Evolutionary conservation across 2,329 filamentous ascomycete species (phyloP), one percentile per base, ranked within the genome.

Genomic region (Chaetomium globosum): DNA sequence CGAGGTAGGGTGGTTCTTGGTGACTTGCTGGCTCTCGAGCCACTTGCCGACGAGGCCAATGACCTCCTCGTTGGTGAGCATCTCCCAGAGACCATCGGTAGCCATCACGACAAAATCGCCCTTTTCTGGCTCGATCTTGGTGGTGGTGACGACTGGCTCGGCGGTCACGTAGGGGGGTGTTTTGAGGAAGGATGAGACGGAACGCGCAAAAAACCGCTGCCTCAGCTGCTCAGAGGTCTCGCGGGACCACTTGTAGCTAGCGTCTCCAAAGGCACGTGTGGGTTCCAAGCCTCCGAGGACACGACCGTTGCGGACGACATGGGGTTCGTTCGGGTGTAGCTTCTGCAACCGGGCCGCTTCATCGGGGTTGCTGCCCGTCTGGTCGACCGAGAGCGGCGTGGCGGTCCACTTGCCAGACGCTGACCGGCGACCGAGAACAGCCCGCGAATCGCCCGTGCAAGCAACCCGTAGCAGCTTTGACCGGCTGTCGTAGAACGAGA

Each of bases 51-150:
- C 95, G 2, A 99, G 86, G 0, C 95, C 95, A 59, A 99, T 91
- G 1, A 97, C 95, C 80, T 99, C 95, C 75, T 99, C 95, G 73
- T 98, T 99, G 56, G 92, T 97, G 67, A 99, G 83, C 95, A 98
- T 98, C 79, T 99, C 95, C 95, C 95, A 99, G 0, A 99, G 83
- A 4, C 95, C 95, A 75, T 99, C 95, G 0, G 95, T 97, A 26
- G 95, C 95, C 83, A 99, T 89, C 67, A 99, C 94, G 13, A 99
- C 83, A 73, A 99, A 99, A 75, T 99, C 95, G 54, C 94, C 93
- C 68, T 91, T 91, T 61, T 92, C 87, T 1, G 95, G 95, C 71
- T 94, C 84, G 60, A 99, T 89, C 76, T 95, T 90, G 54, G 94
- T 98, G 1, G 93, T 97, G 0, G 94, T 98, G 61, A 99, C 87